A percentile compares a stretch with the other conserved stretches of the same genome.
Conservation (phyloP, 805 yeast genomes). For the Suhomyces prunicola region DNA sequence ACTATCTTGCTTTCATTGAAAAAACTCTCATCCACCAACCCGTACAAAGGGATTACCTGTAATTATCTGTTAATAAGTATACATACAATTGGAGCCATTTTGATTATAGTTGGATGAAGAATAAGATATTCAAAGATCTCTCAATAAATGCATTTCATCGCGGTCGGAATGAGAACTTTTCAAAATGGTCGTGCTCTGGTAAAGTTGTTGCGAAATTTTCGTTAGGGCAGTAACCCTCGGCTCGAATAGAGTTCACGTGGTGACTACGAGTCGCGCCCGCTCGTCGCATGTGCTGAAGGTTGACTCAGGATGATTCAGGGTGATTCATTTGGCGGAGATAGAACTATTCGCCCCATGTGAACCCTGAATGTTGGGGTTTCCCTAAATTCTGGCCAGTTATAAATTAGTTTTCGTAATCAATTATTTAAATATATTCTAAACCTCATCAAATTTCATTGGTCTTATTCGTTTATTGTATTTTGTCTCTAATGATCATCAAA, state of each 20-base stretch:
- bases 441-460: not conserved
- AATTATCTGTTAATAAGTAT: constrained; percentile 19
- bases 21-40: constrained; percentile 17
- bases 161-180: not conserved
- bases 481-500: not conserved
- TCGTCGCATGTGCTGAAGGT: not conserved
- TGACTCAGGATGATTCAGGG: constrained; percentile 3
- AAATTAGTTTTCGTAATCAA: not conserved
- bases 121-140: not conserved
- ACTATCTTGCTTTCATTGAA: constrained; percentile 1
- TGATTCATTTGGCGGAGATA: constrained; percentile 1
- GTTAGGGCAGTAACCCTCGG: not conserved
- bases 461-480: not conserved
- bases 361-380: not conserved
- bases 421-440: not conserved
- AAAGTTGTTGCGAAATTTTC: not conserved
- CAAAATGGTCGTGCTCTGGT: not conserved
- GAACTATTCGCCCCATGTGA: not conserved
- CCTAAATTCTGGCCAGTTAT: not conserved
- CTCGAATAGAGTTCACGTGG: not conserved
- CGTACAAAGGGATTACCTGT: constrained; percentile 37
- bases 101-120: constrained; percentile 16
- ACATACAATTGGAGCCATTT: constrained; percentile 95
- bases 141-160: not conserved
- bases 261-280: not conserved